These are phyloP conservation scores for Podospora comata DNA, from an alignment of 495 filamentous ascomycete genomes.

Conservation along the genomic window DNA sequence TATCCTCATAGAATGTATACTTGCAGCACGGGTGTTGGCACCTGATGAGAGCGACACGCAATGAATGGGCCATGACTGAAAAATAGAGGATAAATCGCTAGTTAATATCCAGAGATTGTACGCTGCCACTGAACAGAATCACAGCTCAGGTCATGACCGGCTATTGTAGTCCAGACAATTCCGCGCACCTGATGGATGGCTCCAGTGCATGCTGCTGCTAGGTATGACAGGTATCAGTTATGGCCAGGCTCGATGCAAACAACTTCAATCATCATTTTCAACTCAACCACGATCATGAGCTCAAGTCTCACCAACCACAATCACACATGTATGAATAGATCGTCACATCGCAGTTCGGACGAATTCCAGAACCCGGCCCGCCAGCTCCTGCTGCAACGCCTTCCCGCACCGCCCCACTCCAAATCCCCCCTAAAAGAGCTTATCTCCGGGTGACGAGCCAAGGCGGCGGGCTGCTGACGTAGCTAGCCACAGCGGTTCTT, in stretches of 20 bases:
- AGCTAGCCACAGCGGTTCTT: neutral
- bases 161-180: too few relatives aligned
- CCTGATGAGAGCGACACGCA: too few relatives aligned
- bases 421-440: neutral
- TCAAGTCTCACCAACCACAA: neutral
- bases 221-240: neutral
- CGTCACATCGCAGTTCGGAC: neutral
- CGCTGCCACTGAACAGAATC: too few relatives aligned
- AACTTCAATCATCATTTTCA: neutral
- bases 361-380: neutral
- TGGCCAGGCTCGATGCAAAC: neutral
- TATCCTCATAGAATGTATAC: too few relatives aligned
- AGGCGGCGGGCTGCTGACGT: constrained; percentile 2
- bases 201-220: neutral
- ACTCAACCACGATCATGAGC: neutral
- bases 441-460: constrained; percentile 5
- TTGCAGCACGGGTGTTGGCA: too few relatives aligned
- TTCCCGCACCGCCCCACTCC: neutral
- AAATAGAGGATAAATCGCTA: too few relatives aligned
- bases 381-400: neutral
- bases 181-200: too few relatives aligned
- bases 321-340: neutral
- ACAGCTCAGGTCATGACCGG: too few relatives aligned
- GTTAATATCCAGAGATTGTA: too few relatives aligned
- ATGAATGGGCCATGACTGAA: too few relatives aligned